Conservation (phyloP, 129 eudicot species). For the Flaveria brownii region DNA sequence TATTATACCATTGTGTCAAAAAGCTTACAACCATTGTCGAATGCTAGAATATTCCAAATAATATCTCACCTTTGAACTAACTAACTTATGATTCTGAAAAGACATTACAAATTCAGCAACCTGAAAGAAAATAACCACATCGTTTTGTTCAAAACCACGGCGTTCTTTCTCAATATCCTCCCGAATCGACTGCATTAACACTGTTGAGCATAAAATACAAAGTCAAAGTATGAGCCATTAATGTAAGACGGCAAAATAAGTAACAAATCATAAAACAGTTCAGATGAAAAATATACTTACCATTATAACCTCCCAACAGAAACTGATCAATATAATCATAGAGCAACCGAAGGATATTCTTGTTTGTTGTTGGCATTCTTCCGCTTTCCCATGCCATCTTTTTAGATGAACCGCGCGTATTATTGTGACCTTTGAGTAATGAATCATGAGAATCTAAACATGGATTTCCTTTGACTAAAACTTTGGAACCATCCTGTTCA, state of each 20-base stretch:
- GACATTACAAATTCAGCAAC: constrained; percentile 83
- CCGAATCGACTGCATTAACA: constrained; percentile 83
- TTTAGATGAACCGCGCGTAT: constrained; percentile 64
- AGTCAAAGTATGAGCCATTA: constrained; percentile 30
- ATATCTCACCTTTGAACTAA: constrained; percentile 52
- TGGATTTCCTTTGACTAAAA: constrained; percentile 79
- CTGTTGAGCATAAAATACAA: constrained; percentile 40
- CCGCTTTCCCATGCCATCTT: constrained; percentile 61
- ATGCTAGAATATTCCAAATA: constrained; percentile 6
- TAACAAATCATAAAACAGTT: neutral
- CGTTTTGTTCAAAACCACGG: constrained; percentile 67
- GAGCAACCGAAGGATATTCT: constrained; percentile 50
- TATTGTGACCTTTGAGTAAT: constrained; percentile 57
- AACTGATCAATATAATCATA: constrained; percentile 69
- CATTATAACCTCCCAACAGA: constrained; percentile 81
- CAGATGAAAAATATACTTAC: constrained; percentile 35
- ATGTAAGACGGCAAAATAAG: constrained; percentile 1
- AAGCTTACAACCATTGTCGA: neutral
- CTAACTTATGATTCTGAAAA: constrained; percentile 68
- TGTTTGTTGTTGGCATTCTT: constrained; percentile 69
- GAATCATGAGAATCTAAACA: constrained; percentile 53
- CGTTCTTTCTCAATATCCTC: constrained; percentile 92
- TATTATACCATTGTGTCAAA: neutral
- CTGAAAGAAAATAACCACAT: constrained; percentile 73
- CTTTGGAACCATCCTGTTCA: constrained; percentile 90